These are phyloP conservation scores for Quercus phellos DNA, from an alignment of 331 rosid genomes.

Conservation along the genomic window DNA sequence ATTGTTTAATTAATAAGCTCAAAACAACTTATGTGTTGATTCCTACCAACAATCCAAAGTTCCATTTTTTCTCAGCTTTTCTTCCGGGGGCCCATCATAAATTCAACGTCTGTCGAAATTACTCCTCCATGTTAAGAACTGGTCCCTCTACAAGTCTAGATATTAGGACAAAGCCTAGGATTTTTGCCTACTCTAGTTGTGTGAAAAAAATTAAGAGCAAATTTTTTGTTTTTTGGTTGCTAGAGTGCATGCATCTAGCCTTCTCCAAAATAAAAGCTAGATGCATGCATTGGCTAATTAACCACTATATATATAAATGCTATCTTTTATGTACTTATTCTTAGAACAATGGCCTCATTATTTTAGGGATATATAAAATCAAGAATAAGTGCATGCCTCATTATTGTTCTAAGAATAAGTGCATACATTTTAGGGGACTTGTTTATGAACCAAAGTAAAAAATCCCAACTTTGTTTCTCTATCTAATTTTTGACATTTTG, in stretches of 20 bases:
- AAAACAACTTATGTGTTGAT: background rate
- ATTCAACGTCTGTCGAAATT: background rate
- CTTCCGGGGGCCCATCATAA: background rate
- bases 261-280: too few species aligned
- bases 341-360: background rate
- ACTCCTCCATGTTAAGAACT: background rate
- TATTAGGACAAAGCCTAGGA: background rate
- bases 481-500: background rate
- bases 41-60: background rate
- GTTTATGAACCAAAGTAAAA: conserved; percentile 1
- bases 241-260: too few species aligned
- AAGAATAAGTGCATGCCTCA: too few species aligned
- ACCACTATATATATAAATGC: too few species aligned
- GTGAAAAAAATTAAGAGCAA: background rate
- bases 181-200: background rate
- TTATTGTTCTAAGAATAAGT: too few species aligned
- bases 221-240: background rate
- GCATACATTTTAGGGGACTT: background rate
- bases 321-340: background rate
- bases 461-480: background rate
- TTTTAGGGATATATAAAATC: background rate
- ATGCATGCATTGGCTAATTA: too few species aligned
- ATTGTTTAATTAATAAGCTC: too few species aligned
- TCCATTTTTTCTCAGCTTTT: background rate
- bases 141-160: background rate